These are phyloP conservation scores for Terfezia claveryi DNA, from an alignment of 495 filamentous ascomycete species.

Conservation along the genomic window DNA sequence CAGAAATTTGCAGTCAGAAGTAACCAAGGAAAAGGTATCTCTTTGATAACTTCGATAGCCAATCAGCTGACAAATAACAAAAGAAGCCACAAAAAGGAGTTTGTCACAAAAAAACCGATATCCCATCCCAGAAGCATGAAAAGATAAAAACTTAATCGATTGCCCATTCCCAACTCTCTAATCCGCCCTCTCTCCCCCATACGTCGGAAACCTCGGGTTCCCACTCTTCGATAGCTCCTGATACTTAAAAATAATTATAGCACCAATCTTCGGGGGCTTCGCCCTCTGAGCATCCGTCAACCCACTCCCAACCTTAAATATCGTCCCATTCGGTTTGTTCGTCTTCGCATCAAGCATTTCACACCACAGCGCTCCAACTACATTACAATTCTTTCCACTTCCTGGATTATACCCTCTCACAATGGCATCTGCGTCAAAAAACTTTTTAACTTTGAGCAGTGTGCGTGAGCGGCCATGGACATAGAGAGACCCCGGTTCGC, in stretches of 20 bases:
- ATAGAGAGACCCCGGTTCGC: slow-evolving; percentile 12
- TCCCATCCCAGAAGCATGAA: too few species aligned
- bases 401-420: slow-evolving; percentile 16
- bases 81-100: too few species aligned
- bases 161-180: not conserved
- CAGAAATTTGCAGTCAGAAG: too few species aligned
- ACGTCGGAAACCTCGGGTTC: slow-evolving; percentile 16
- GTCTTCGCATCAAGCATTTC: slow-evolving; percentile 16
- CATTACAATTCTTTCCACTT: slow-evolving; percentile 13
- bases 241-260: slow-evolving; percentile 14
- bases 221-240: slow-evolving; percentile 17
- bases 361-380: slow-evolving; percentile 11
- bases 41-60: too few species aligned
- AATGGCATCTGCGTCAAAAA: slow-evolving; percentile 18
- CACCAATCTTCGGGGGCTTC: slow-evolving; percentile 15
- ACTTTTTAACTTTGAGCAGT: slow-evolving; percentile 17
- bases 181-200: slow-evolving; percentile 16
- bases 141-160: too few species aligned
- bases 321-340: slow-evolving; percentile 13
- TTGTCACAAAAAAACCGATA: too few species aligned
- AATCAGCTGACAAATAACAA: too few species aligned
- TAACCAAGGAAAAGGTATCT: too few species aligned
- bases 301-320: slow-evolving; percentile 19
- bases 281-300: slow-evolving; percentile 16
- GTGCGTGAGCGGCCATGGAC: slow-evolving; percentile 14